These are phyloP conservation scores for Ustilago loliicola DNA, from an alignment of 1,284 basidiomycete species.

Conservation along the genomic window DNA sequence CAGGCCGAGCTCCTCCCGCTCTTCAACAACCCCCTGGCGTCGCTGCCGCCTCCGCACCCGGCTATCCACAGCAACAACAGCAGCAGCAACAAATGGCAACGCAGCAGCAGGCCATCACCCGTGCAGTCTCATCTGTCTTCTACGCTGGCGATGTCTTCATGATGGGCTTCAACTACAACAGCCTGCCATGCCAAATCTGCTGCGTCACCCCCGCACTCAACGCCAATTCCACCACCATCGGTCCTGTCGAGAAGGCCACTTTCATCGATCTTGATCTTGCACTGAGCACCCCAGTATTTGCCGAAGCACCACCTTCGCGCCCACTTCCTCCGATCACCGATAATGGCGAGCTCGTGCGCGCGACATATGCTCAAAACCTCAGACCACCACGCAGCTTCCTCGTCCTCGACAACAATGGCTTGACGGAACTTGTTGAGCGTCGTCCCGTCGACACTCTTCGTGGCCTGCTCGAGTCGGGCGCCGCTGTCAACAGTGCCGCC, in stretches of 20 bases:
- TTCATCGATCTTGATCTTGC: conserved; percentile 53
- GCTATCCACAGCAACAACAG: conserved; percentile 25
- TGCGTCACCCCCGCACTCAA: conserved; percentile 49
- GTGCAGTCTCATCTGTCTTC: conserved; percentile 52
- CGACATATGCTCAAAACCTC: conserved; percentile 83
- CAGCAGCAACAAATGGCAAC: conserved; percentile 21
- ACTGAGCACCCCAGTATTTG: conserved; percentile 57
- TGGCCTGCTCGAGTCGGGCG: conserved; percentile 70
- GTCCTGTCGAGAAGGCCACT: conserved; percentile 52
- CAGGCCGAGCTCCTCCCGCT: conserved; percentile 46
- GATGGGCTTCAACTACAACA: conserved; percentile 59
- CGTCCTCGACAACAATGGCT: conserved; percentile 85
- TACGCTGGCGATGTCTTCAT: conserved; percentile 53
- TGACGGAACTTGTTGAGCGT: conserved; percentile 85
- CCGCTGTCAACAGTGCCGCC: conserved; percentile 54
- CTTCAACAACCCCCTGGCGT: conserved; percentile 51
- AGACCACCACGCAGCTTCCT: conserved; percentile 83
- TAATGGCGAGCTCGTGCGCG: conserved; percentile 74
- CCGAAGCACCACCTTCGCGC: conserved; percentile 41
- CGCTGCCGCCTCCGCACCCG: conserved; percentile 17
- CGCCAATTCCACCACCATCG: conserved; percentile 32
- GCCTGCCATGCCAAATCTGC: conserved; percentile 46
- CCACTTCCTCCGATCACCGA: conserved; percentile 32
- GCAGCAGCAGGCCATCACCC: conserved; percentile 32
- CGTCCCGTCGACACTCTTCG: conserved; percentile 85